phyloP scores from a whole-genome alignment of 2,329 filamentous ascomycete species.

The Fusarium xylarioides region DNA sequence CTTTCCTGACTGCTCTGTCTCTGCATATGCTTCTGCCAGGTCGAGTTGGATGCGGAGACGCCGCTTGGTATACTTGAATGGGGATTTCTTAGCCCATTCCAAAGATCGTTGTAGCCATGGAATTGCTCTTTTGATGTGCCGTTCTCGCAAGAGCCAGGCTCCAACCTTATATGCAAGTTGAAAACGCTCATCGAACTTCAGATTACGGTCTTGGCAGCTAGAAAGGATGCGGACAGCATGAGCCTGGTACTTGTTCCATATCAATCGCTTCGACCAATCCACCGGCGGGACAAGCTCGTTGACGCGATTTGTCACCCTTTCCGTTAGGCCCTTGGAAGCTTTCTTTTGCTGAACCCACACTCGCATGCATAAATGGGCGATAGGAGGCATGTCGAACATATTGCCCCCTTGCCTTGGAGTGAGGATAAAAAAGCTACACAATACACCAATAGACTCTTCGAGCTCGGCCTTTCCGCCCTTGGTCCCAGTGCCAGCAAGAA shows the following conservation, averaged over 20 bases:
- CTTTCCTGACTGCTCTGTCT: background rate
- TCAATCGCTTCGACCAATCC: background rate
- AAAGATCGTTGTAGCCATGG: background rate
- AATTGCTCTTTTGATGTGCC: background rate
- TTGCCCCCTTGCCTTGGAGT: accelerated
- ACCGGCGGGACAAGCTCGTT: background rate
- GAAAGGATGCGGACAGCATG: background rate
- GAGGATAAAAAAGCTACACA: background rate
- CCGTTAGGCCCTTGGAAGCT: background rate
- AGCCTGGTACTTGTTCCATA: background rate
- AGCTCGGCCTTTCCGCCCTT: no score
- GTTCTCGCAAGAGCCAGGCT: background rate
- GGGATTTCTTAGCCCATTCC: background rate
- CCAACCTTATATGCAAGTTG: background rate
- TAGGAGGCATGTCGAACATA: background rate
- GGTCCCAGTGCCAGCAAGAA: no score
- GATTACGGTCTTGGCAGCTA: background rate
- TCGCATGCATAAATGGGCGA: background rate
- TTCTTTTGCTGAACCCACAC: background rate
- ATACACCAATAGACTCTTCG: background rate
- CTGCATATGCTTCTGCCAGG: background rate
- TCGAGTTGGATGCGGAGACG: background rate
- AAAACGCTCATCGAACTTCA: background rate
- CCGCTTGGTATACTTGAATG: background rate
- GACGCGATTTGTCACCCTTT: background rate